Base-by-base conservation (phyloP, 768 basidiomycete genomes). In the Tylopilus subfusipes region DNA sequence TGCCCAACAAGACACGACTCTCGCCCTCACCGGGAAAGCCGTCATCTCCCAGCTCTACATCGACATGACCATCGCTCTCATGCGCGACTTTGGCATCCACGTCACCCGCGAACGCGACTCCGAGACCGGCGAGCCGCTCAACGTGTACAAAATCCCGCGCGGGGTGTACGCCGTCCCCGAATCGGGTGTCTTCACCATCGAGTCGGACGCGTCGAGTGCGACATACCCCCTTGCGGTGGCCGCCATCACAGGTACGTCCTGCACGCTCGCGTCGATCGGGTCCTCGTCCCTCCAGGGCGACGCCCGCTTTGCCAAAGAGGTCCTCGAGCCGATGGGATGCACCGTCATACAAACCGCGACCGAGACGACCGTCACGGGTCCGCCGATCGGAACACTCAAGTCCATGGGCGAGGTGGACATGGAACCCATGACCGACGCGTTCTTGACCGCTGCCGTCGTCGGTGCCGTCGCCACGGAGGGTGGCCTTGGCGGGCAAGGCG, bases 41-140 rank as follows among this genome's bases (percentile, higher is more conserved):
- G 97, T 98, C 66, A 98, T 99, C 69, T 97, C 93, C 7, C 96
- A 98, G 73, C 94, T 94, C 0, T 99, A 98, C 76, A 98, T 99
- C 71, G 95, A 99, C 74, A 97, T 98, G 97, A 98, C 97, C 10
- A 88, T 97, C 62, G 85, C 93, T 10, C 97, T 99, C 88, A 98
- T 99, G 97, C 78, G 78, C 57, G 83, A 88, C 9, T 99, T 99
- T 68, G 96, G 94, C 4, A 76, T 98, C 56, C 62, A 77, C 9
- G 95, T 93, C 47, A 72, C 73, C 18, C 82, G 95, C 43, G 78
- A 88, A 54, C 68, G 62, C 16, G 90, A 90, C 61, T 61, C 78
- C 0, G 70, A 64, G 29, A 80, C 81, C 0, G 88, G 90, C 6
- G 79, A 81, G 47, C 73, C 72, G 2, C 75, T 90, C 54, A 87